Conservation (phyloP, 2,329 filamentous ascomycete genomes). For the Arthrobotrys pseudoclavata region DNA sequence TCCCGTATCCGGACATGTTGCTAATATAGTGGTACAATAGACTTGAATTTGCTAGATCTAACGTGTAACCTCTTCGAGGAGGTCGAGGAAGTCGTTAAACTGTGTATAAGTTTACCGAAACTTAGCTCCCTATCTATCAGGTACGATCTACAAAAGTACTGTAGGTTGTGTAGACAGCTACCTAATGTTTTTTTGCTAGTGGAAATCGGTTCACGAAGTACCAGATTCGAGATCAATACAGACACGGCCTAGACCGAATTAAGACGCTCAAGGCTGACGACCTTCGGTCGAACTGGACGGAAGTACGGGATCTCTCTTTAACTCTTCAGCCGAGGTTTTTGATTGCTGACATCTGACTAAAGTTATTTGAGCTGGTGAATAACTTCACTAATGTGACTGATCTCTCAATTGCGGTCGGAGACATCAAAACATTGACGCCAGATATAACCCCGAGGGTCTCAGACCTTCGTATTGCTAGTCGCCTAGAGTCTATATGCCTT, state of each 20-base stretch:
- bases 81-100: conserved; percentile 76
- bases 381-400: conserved; percentile 47
- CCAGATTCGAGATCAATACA: conserved; percentile 32
- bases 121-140: conserved; percentile 78
- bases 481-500: conserved; percentile 72
- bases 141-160: conserved; percentile 67
- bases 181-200: conserved; percentile 32
- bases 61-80: conserved; percentile 83
- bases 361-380: conserved; percentile 45
- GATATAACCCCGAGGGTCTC: conserved; percentile 37
- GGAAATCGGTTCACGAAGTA: conserved; percentile 48
- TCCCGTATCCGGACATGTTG: conserved; percentile 9
- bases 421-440: conserved; percentile 19
- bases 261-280: conserved; percentile 50
- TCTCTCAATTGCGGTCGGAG: conserved; percentile 52
- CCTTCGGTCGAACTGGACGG: conserved; percentile 44
- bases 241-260: conserved; percentile 57
- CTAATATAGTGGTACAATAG: conserved; percentile 65
- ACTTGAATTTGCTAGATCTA: conserved; percentile 83
- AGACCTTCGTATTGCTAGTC: conserved; percentile 41
- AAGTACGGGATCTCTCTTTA: conserved; percentile 32
- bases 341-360: conserved; percentile 15
- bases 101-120: conserved; percentile 78
- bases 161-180: neutral
- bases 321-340: neutral